Evolutionary conservation across 345 rosid genomes (phyloP), one percentile per base, ranked within the genome.

Genomic region (Abelmoschus esculentus): DNA sequence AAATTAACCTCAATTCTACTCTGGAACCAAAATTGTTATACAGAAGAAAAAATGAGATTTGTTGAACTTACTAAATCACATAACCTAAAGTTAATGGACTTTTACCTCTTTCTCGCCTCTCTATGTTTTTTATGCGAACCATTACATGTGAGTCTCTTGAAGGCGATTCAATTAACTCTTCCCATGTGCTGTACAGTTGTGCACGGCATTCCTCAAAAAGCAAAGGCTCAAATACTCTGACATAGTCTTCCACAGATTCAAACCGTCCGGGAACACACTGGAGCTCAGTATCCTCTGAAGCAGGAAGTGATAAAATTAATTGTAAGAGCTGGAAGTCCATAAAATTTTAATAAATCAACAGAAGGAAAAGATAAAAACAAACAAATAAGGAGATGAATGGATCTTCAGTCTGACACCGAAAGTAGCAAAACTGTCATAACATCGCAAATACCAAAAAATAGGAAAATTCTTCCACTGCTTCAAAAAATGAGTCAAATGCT

Each of bases 131-230:
- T 74, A 95, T 77, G 62, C 96, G 87, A 74, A 95, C 97, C 76
- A 80, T 80, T 75, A 85, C 72, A 72, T 84, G 90, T 9, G 86
- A 72, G 68, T 90, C 93, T 77, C 84, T 77, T 5, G 87, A 68
- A 75, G 72, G 54, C 64, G 93, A 80, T 83, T 95, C 99, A 28
- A 83, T 70, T 75, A 81, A 68, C 81, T 95, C 97, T 83, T 95
- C 99, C 99, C 96, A 95, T 15, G 97, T 78, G 83, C 97, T 85
- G 76, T 91, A 87, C 72, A 95, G 90, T 68, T 95, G 98, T 38
- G 99, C 99, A 70, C 99, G 97, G 70, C 99, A 95, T 76, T 95
- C 99, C 84, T 95, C 99, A 75, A 95, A 95, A 79, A 95, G 99
- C 79, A 95, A 75, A 70, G 99, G 99, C 78, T 95, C 99, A 86